Base-by-base conservation (phyloP, 1,139 yeast species). In the Magnusiomyces suaveolens region DNA sequence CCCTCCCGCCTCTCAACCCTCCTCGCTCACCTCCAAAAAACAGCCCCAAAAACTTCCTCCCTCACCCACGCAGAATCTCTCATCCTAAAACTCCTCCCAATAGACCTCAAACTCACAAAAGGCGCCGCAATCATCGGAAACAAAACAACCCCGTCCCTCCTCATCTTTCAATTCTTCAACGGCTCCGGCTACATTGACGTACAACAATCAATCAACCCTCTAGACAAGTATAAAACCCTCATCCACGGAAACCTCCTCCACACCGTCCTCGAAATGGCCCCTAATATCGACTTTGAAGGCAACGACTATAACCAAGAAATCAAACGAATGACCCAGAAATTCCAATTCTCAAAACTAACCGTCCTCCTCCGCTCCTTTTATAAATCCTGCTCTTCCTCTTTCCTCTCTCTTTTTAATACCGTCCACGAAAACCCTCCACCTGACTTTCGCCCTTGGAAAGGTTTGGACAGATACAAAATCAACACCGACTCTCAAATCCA, bases 101-200 rank as follows among this genome's bases (percentile, higher is more conserved):
- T 87, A 1, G 78, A 79, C 46, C 55, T 84, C 2, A 70, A 72
- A 26, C 71, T 86, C n/a, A 77, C 75, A 50, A 83, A 80, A 56
- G 90, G 92, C 0, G 85, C 95, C 0, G 57, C 87, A 39, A 83
- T 88, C 0, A 64, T 88, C 39, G 98, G 98, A 6, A 90, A 89
- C 67, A 74, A 78, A 54, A 76, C 80, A 14, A 88, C 96, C 0
- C 86, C 95, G 0, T 80, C 90, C 0, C 71, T 92, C 14, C 60
- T 86, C 50, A 82, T 88, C 1, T 72, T 78, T 3, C 82, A 88
- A 10, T 84, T 77, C 63, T 74, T 77, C 8, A 64, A 74, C 1
- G 83, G 82, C 0, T 71, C 69, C n/a, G 89, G 90, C 0, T 60
- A 75, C 0, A 58, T 84, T 1, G 96, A 90, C 66, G 73, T 81